Base-by-base conservation (phyloP, 1,284 basidiomycete species). In the Ceratobasidium sp. region DNA sequence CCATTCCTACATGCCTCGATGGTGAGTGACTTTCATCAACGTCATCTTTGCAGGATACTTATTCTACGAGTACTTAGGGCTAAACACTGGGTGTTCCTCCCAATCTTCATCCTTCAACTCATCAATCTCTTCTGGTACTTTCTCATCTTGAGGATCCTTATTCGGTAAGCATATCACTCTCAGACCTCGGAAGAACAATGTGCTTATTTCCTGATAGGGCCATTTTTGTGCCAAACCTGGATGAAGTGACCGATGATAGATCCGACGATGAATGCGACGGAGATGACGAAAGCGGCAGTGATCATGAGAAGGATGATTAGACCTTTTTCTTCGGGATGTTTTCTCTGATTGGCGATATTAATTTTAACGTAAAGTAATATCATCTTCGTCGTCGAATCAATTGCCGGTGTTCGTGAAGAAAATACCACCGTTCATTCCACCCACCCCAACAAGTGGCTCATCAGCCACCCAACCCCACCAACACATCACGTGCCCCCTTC, bases 81-180 rank as follows among this genome's bases (percentile, higher is more conserved):
- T n/a, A n/a, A 88, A 82, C 93, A 91, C 82, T 94, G 96, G 82
- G 91, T 97, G 68, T 95, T 96, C 82, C 81, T 84, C 0, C 93
- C 96, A 0, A 87, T 98, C 78, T 81, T 91, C 13, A 85, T 94
- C 0, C 87, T 98, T 15, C 95, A 96, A 84, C 82, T 90, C 79
- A 88, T 98, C 82, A 97, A 98, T 83, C 80, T 97, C 26, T 97
- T 97, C 87, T 97, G 96, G 96, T 96, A 95, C 84, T 91, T 88
- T 84, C 87, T 95, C 62, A 95, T 97, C 82, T 85, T 90, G 84
- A 90, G 94, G 73, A 92, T 97, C 78, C 83, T 88, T 20, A 82
- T 84, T 69, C 86, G 89, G 90, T 91, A 80, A 68, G 87, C 83
- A 48, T 40, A 33, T 40, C 40, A 4, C 59, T 5, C 17, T 1